phyloP scores from a whole-genome alignment of 2,329 filamentous ascomycete species.

The Raffaelea albimanens region DNA sequence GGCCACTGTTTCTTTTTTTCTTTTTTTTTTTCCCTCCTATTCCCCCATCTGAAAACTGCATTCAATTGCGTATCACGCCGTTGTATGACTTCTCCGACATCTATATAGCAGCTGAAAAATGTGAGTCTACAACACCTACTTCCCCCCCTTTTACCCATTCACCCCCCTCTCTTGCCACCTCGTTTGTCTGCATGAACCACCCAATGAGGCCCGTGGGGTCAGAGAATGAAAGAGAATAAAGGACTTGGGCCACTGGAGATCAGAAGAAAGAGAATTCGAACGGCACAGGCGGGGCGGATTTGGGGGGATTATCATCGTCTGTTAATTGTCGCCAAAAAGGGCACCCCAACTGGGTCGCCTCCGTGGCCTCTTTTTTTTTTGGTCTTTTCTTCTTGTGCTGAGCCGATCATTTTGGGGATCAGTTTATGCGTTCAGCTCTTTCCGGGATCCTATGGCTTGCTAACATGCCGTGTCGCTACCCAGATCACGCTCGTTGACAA shows the following conservation, averaged over 20 bases:
- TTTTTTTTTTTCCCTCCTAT: not conserved
- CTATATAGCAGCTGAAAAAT: not conserved
- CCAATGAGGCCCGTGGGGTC: not conserved
- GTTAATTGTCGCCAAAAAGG: too few relatives aligned
- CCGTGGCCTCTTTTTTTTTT: not conserved
- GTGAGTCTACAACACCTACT: not conserved
- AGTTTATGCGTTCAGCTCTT: slow-evolving; percentile 7
- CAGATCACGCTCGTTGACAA: slow-evolving; percentile 40
- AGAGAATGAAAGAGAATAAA: not conserved
- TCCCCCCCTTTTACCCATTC: too few relatives aligned
- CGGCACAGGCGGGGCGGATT: too few relatives aligned
- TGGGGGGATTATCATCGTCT: too few relatives aligned
- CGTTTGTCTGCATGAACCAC: not conserved
- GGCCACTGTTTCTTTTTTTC: not conserved
- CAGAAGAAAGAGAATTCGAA: too few relatives aligned
- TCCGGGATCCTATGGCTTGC: not conserved
- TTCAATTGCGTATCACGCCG: too few relatives aligned
- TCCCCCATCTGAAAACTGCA: not conserved
- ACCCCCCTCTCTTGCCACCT: not conserved
- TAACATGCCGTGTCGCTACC: not conserved
- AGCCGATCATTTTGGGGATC: slow-evolving; percentile 21
- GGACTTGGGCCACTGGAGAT: too few relatives aligned
- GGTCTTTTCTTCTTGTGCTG: slow-evolving; percentile 2
- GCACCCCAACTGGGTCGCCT: slow-evolving; percentile 5
- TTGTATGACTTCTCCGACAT: too few relatives aligned